These are phyloP conservation scores for Akanthomyces uredinophilus DNA, from an alignment of 2,329 filamentous ascomycete genomes.

Conservation along the genomic window DNA sequence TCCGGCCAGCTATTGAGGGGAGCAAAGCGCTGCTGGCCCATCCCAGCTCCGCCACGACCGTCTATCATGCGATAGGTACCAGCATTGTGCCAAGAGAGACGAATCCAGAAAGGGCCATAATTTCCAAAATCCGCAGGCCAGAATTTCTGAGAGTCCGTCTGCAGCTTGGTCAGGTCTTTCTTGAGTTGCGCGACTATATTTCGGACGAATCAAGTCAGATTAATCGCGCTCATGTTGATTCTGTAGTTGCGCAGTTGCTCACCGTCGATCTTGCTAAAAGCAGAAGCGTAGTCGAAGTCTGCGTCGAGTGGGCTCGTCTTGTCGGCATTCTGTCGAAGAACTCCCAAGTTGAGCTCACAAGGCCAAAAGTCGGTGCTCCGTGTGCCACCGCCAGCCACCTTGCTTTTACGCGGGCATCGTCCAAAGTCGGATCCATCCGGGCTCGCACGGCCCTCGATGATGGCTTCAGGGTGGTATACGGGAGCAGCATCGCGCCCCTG, in stretches of 20 bases:
- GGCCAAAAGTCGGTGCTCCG: conserved; percentile 72
- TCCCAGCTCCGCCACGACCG: conserved; percentile 68
- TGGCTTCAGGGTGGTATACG: conserved; percentile 9
- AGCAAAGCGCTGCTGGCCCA: conserved; percentile 73
- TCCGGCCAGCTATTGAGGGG: conserved; percentile 79
- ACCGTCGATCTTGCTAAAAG: conserved; percentile 60
- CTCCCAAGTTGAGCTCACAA: conserved; percentile 59
- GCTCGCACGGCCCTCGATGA: conserved; percentile 3
- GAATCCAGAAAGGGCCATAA: conserved; percentile 75
- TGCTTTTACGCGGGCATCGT: conserved; percentile 21
- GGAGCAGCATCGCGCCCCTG: conserved; percentile 1
- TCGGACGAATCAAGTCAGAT: neutral
- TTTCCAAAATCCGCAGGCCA: conserved; percentile 80
- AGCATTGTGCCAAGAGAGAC: conserved; percentile 76
- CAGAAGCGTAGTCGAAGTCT: conserved; percentile 67
- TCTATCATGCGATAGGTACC: conserved; percentile 70
- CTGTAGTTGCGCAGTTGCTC: neutral
- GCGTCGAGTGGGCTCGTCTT: conserved; percentile 58
- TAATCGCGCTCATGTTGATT: neutral
- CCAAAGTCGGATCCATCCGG: conserved; percentile 3
- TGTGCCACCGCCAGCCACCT: conserved; percentile 58
- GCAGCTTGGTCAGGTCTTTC: conserved; percentile 63
- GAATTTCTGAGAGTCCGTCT: conserved; percentile 75
- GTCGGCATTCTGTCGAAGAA: conserved; percentile 65
- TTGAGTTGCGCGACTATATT: conserved; percentile 57